phyloP scores from a whole-genome alignment of 805 yeast genomes.

The Cyberlindnera subsufficiens region DNA sequence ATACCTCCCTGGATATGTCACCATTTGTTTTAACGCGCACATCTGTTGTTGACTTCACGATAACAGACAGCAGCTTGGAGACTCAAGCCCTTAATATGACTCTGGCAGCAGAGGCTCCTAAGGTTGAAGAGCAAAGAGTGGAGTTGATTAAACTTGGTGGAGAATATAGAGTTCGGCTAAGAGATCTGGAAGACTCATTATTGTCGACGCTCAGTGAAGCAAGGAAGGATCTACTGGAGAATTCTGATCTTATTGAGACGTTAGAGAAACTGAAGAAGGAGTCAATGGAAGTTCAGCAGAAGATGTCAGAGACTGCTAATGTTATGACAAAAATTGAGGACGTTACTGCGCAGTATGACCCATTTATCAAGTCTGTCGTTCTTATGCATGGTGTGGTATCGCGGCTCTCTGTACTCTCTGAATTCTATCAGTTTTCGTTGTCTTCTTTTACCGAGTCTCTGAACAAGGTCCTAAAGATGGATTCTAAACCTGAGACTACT shows the following conservation, averaged over 20 bases:
- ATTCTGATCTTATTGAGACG: slow-evolving; percentile 50
- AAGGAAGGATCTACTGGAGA: slow-evolving; percentile 61
- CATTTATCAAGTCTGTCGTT: slow-evolving; percentile 53
- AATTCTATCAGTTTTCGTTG: slow-evolving; percentile 56
- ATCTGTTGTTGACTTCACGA: slow-evolving; percentile 60
- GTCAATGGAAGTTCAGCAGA: slow-evolving; percentile 43
- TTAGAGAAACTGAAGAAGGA: slow-evolving; percentile 65
- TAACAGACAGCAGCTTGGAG: slow-evolving; percentile 64
- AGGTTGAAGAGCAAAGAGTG: slow-evolving; percentile 50
- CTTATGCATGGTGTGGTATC: slow-evolving; percentile 43
- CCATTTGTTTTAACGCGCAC: slow-evolving; percentile 60
- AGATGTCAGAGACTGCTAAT: slow-evolving; percentile 46
- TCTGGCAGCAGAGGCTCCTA: slow-evolving; percentile 55
- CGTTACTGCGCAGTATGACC: slow-evolving; percentile 40
- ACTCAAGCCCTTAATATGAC: slow-evolving; percentile 55
- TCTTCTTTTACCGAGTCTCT: slow-evolving; percentile 35
- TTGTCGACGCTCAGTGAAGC: slow-evolving; percentile 52
- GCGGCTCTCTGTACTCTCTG: slow-evolving; percentile 33
- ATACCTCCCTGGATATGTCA: slow-evolving; percentile 40
- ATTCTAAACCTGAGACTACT: neutral
- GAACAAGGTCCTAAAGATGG: slow-evolving; percentile 20
- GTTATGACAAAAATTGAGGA: slow-evolving; percentile 51
- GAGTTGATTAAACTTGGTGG: slow-evolving; percentile 51
- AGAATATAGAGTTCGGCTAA: slow-evolving; percentile 50
- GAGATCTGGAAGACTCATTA: slow-evolving; percentile 51